Evolutionary conservation across 495 filamentous ascomycete genomes (phyloP).

Genomic region (Polyplosphaeria fusca): DNA sequence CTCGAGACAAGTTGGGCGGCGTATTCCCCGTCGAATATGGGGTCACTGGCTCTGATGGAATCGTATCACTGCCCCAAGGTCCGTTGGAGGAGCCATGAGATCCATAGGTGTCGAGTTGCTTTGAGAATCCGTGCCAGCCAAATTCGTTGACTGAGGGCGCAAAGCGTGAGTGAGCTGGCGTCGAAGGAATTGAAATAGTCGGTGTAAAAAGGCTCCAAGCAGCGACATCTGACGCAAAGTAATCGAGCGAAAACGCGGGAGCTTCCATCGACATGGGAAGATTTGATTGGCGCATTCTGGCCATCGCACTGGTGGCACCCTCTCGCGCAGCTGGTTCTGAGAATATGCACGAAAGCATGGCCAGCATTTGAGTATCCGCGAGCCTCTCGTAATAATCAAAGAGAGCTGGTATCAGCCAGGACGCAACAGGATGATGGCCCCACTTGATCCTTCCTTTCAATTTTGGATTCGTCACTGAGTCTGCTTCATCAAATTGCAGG

Average conservation of each 20-base stretch:
- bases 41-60: conserved; percentile 46
- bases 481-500: conserved; percentile 43
- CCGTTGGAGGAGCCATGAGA: conserved; percentile 59
- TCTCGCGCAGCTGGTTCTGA: conserved; percentile 52
- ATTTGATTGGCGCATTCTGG: conserved; percentile 42
- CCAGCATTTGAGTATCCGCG: conserved; percentile 88
- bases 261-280: conserved; percentile 62
- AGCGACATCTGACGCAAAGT: conserved; percentile 61
- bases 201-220: conserved; percentile 51
- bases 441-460: conserved; percentile 67
- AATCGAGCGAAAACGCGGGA: conserved; percentile 64
- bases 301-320: conserved; percentile 33
- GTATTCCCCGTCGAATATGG: conserved; percentile 62
- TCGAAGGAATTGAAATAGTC: conserved; percentile 45
- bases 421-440: conserved; percentile 77
- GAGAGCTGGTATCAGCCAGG: conserved; percentile 62
- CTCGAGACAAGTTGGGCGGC: conserved; percentile 50
- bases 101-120: conserved; percentile 55
- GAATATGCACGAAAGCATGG: conserved; percentile 89
- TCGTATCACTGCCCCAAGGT: conserved; percentile 41
- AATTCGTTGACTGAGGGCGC: conserved; percentile 39
- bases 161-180: conserved; percentile 22
- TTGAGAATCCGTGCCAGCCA: conserved; percentile 54
- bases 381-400: conserved; percentile 74
- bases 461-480: conserved; percentile 33